A percentile compares a stretch with the other conserved stretches of the same genome.
phyloP scores from a whole-genome alignment of 1,139 yeast genomes.

The Kurtzmaniella quercitrusa region DNA sequence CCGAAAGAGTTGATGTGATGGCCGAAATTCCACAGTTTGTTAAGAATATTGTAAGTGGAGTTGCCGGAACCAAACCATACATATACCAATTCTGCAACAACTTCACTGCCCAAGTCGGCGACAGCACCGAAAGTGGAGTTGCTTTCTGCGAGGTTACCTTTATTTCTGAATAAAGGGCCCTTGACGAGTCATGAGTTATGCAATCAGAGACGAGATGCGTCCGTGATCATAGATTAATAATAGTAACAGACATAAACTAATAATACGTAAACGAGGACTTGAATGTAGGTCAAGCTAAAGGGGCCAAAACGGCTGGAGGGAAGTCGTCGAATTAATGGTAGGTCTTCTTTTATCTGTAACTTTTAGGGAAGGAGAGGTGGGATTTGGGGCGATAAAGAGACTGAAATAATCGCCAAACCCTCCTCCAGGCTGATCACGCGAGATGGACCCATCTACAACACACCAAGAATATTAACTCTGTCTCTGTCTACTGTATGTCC shows the following conservation, averaged over 20 bases:
- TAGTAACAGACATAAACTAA: background rate
- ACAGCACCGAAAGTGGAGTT: constrained; percentile 52
- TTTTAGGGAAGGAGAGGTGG: background rate
- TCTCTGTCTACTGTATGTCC: no score
- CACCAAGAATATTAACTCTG: no score
- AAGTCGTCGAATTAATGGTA: no score
- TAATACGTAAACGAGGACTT: background rate
- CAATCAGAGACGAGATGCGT: background rate
- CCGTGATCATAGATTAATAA: background rate
- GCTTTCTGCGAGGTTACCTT: constrained; percentile 85
- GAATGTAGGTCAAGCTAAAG: no score
- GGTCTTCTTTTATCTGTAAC: no score
- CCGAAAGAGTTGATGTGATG: constrained; percentile 96
- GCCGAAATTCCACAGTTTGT: constrained; percentile 94
- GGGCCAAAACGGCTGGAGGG: no score
- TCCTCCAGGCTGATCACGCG: no score
- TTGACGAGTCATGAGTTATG: background rate
- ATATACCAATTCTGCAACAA: constrained; percentile 84
- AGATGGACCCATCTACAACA: no score
- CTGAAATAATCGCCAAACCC: no score
- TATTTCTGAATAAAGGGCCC: constrained; percentile 37
- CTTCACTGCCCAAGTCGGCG: constrained; percentile 33
- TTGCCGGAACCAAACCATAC: constrained; percentile 92
- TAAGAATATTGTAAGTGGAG: constrained; percentile 88
- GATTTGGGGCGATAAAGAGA: background rate